Base-by-base conservation (phyloP, 345 rosid species). In the Pistacia vera region DNA sequence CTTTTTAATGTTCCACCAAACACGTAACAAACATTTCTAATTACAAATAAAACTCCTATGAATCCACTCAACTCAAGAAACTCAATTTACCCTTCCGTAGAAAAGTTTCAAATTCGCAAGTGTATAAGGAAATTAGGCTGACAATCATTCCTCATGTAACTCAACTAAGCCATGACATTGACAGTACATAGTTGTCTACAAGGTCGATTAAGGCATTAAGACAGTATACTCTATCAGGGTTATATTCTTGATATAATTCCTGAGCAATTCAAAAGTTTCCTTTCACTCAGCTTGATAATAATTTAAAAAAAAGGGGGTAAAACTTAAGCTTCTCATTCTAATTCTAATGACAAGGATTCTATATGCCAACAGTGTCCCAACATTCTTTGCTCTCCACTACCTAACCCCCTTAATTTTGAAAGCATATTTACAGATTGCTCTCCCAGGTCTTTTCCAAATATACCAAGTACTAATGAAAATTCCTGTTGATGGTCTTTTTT, bases 1-100 rank as follows among this genome's bases (percentile, higher is more conserved):
- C 73, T 20, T 41, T 30, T 65, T 73, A 72, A 63, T 59, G 36
- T 51, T 78, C 16, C 25, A 28, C 60, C 36, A 63, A 49, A 2
- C 4, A 72, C 36, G 41, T 17, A 17, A 79, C 38, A 38, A 56
- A 35, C 62, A 78, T 49, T 20, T 33, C 35, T 49, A 9, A 65
- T 16, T 59, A 70, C 66, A 69, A 10, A 62, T 41, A 44, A 68
- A 49, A 5, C 41, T 41, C 56, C 52, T 30, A 35, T 54, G 55
- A 55, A 25, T 10, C 33, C 18, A 69, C 25, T 69, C 46, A 30
- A 30, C 41, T 17, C 20, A 2, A 69, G 46, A 69, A 54, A 17
- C 71, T 68, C 10, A 16, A 57, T 52, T 52, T 51, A 14, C 22
- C 20, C 9, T 69, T 30, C 25, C 8, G 8, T 9, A 25, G 44